Evolutionary conservation across 2,329 filamentous ascomycete species (phyloP).

Genomic region (Epichloe uncinata): DNA sequence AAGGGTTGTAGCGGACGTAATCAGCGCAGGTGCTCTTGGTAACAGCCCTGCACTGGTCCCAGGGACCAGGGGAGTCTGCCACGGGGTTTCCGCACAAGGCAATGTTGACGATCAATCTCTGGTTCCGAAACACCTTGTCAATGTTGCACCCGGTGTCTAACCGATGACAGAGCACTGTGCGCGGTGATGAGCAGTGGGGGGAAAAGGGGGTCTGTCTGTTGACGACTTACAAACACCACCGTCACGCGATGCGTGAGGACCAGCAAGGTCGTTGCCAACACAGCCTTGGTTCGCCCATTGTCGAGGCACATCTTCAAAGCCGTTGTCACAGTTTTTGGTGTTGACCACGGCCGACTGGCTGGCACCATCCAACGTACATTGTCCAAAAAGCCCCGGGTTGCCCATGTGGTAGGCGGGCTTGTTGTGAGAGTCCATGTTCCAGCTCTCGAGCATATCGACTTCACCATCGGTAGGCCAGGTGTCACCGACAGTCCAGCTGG

Average conservation of each 20-base stretch:
- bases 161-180: no score
- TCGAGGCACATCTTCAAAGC: conserved; percentile 14
- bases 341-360: conserved; percentile 19
- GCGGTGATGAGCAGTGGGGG: no score
- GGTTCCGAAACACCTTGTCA: conserved; percentile 44
- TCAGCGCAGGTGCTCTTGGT: conserved; percentile 18
- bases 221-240: conserved; percentile 30
- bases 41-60: conserved; percentile 12
- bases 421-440: conserved; percentile 29
- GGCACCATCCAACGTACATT: conserved; percentile 19
- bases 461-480: conserved; percentile 50
- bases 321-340: conserved; percentile 28
- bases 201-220: no score
- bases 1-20: conserved; percentile 25
- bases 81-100: conserved; percentile 60
- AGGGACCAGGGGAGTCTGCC: conserved; percentile 13
- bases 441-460: conserved; percentile 55
- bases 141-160: no score
- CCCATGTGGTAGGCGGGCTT: conserved; percentile 39
- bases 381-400: conserved; percentile 15
- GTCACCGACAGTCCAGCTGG: conserved; percentile 34
- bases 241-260: conserved; percentile 22
- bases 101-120: conserved; percentile 64
- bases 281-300: conserved; percentile 29
- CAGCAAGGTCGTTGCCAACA: conserved; percentile 23